Evolutionary conservation across 352 stramenopile genomes (phyloP).

Genomic region (Halophytophthora batemanensis): DNA sequence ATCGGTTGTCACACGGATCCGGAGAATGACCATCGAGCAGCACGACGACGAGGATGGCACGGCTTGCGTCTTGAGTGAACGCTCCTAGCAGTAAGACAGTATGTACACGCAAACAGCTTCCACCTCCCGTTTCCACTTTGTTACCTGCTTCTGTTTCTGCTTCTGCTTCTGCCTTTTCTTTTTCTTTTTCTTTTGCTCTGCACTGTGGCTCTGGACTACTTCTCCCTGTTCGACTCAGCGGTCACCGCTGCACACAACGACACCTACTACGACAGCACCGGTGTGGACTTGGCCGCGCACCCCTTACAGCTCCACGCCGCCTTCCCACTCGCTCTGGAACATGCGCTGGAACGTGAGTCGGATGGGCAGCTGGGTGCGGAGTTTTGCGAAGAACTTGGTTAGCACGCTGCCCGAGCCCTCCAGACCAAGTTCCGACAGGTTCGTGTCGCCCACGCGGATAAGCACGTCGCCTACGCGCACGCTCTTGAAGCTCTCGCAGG

Average conservation of each 20-base stretch:
- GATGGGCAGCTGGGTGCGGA: constrained; percentile 52
- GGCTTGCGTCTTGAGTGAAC: background rate
- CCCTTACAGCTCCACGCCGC: constrained; percentile 59
- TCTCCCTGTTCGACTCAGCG: background rate
- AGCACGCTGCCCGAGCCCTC: constrained; percentile 50
- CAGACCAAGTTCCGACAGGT: constrained; percentile 63
- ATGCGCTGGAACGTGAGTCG: constrained; percentile 70
- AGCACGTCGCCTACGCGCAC: constrained; percentile 64
- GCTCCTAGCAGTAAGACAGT: too few relatives aligned
- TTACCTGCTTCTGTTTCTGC: background rate
- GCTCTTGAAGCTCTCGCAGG: constrained; percentile 57
- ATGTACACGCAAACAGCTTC: background rate
- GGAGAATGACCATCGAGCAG: constrained; percentile 24
- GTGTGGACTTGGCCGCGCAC: background rate
- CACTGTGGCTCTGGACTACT: background rate
- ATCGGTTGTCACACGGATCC: constrained; percentile 27
- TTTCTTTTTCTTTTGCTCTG: constrained; percentile 1
- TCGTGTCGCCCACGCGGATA: constrained; percentile 50
- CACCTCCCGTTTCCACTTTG: background rate
- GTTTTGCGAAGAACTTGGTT: constrained; percentile 67
- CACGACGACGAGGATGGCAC: constrained; percentile 2
- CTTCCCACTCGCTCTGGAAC: constrained; percentile 59
- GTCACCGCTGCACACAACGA: background rate
- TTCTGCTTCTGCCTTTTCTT: too few relatives aligned
- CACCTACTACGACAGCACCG: too few relatives aligned